Percentiles rank a stretch among this genome's conserved stretches.
Conservation (phyloP, 768 basidiomycete species). For the Serendipita sp. region DNA sequence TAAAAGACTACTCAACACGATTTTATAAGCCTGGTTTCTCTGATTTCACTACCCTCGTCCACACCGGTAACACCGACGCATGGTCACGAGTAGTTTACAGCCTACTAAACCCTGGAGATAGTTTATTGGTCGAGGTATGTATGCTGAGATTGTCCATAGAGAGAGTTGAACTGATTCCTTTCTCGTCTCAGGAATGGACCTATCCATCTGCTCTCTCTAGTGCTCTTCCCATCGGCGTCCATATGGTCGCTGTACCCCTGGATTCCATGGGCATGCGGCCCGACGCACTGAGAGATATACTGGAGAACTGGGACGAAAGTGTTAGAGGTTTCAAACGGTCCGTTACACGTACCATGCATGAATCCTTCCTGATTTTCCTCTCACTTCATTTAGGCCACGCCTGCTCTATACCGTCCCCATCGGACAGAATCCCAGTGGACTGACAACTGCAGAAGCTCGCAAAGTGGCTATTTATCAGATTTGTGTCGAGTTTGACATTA, state of each 20-base stretch:
- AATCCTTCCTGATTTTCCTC: constrained; percentile 2
- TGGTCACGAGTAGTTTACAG: constrained; percentile 44
- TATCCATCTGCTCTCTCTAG: constrained; percentile 44
- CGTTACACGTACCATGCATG: constrained; percentile 8
- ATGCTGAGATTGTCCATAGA: too few relatives aligned
- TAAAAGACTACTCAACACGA: constrained; percentile 38
- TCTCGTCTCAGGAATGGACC: constrained; percentile 62
- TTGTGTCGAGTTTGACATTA: constrained; percentile 60
- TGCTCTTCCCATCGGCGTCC: constrained; percentile 26
- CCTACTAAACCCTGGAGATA: constrained; percentile 52
- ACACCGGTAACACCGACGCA: constrained; percentile 63
- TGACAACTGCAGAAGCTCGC: constrained; percentile 40
- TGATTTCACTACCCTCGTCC: constrained; percentile 40
- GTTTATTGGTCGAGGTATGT: constrained; percentile 22
- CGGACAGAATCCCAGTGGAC: constrained; percentile 74
- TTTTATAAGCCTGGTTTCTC: constrained; percentile 40
- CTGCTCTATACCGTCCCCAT: constrained; percentile 63
- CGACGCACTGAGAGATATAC: constrained; percentile 38
- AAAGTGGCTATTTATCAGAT: constrained; percentile 70
- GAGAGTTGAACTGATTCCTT: too few relatives aligned
- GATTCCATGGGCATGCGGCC: constrained; percentile 60
- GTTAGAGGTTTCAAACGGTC: constrained; percentile 42
- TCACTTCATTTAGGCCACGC: constrained; percentile 32
- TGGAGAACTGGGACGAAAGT: constrained; percentile 50
- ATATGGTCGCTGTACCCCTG: constrained; percentile 43